Conservation (phyloP, 441 rosid species). For the Viola pubescens region DNA sequence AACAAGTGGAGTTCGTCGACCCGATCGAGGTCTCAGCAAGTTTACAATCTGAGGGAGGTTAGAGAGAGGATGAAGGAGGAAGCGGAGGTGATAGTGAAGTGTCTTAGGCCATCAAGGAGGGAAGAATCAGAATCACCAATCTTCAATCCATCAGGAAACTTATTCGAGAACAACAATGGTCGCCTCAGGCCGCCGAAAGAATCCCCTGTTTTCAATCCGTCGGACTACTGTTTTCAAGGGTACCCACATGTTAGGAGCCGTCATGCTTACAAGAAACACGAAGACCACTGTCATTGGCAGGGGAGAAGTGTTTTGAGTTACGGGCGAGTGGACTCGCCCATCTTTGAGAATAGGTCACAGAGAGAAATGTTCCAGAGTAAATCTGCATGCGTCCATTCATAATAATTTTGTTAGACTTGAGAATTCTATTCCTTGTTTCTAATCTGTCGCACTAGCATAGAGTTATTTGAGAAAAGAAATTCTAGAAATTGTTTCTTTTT, state of each 20-base stretch:
- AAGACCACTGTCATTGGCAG: conserved; percentile 17
- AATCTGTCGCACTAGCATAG: too few relatives aligned
- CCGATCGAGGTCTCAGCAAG: conserved; percentile 20
- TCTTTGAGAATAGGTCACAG: conserved; percentile 39
- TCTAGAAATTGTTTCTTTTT: too few relatives aligned
- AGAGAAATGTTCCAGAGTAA: conserved; percentile 37
- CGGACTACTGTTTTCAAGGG: conserved; percentile 46
- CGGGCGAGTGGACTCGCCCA: conserved; percentile 31
- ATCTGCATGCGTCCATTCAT: conserved; percentile 53
- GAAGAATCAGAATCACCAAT: conserved; percentile 19
- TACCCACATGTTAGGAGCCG: conserved; percentile 67
- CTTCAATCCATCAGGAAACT: conserved; percentile 21
- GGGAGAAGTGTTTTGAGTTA: conserved; percentile 15
- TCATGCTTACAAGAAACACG: conserved; percentile 19
- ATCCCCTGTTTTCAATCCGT: conserved; percentile 64
- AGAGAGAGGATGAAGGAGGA: conserved; percentile 69
- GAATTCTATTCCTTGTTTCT: too few relatives aligned
- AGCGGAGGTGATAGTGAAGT: conserved; percentile 62
- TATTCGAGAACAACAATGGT: conserved; percentile 15
- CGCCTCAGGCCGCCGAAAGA: conserved; percentile 29
- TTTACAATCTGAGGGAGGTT: conserved; percentile 33
- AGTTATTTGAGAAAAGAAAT: too few relatives aligned
- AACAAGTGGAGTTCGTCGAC: conserved; percentile 15
- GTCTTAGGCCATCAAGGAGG: conserved; percentile 40
- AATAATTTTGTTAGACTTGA: conserved; percentile 6